phyloP scores from a whole-genome alignment of 139 green algal genomes.

The Spirogloea muscicola region DNA sequence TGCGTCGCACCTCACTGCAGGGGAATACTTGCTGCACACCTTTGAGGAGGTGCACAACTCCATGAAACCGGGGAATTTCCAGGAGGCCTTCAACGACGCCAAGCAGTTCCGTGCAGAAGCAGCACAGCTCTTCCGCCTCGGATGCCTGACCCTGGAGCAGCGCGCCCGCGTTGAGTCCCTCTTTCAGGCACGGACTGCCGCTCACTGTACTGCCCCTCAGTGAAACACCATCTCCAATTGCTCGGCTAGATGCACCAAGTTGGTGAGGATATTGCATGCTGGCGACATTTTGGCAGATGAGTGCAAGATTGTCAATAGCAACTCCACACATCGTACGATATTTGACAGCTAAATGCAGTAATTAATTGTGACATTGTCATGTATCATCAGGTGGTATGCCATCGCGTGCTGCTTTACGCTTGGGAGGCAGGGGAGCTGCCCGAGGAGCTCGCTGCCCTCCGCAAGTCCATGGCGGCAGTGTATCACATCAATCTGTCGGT shows the following conservation, averaged over 20 bases:
- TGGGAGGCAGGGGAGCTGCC: constrained; percentile 15
- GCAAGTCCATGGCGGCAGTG: constrained; percentile 12
- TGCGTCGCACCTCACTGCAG: too few relatives aligned
- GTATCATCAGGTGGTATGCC: constrained; percentile 39
- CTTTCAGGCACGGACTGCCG: constrained; percentile 45
- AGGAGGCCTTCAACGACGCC: constrained; percentile 61
- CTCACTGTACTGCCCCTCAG: too few relatives aligned
- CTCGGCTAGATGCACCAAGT: too few relatives aligned
- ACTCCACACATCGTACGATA: too few relatives aligned
- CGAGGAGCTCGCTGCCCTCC: constrained; percentile 22
- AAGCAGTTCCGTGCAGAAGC: constrained; percentile 66
- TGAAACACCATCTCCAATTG: too few relatives aligned
- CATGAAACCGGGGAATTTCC: constrained; percentile 34
- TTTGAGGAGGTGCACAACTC: constrained; percentile 49
- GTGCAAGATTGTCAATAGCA: too few relatives aligned
- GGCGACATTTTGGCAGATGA: too few relatives aligned
- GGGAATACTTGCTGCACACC: constrained; percentile 56
- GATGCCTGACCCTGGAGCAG: constrained; percentile 61
- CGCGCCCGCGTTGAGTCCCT: constrained; percentile 56
- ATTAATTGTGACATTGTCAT: too few relatives aligned
- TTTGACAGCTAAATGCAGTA: too few relatives aligned
- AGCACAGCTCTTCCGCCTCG: constrained; percentile 60
- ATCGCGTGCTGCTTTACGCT: constrained; percentile 27
- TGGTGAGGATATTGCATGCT: too few relatives aligned
- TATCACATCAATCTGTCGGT: constrained; percentile 60